Evolutionary conservation across 805 yeast species (phyloP).

Genomic region (Wickerhamiella sorbophila): DNA sequence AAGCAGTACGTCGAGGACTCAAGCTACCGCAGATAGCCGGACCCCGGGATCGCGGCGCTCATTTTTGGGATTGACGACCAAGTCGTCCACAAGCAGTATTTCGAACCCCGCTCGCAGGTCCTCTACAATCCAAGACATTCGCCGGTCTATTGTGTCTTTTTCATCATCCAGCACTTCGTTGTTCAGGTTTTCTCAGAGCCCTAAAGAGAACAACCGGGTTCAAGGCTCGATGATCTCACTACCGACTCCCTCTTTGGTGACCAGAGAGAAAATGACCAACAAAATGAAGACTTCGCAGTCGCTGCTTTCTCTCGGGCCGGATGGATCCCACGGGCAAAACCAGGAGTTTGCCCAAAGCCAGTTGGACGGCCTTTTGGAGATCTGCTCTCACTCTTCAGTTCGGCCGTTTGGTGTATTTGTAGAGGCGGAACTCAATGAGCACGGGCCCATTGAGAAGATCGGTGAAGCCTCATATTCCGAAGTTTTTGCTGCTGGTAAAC

Average conservation of each 20-base stretch:
- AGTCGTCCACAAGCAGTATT: background rate
- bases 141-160: background rate
- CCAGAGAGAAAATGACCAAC: conserved; percentile 40
- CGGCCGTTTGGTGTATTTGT: conserved; percentile 20
- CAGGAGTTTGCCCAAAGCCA: conserved; percentile 26
- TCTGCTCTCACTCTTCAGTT: conserved; percentile 26
- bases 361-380: conserved; percentile 24
- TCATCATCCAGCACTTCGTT: background rate
- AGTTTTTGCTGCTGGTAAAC: conserved; percentile 26
- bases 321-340: conserved; percentile 17
- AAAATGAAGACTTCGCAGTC: conserved; percentile 40
- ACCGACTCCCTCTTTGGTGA: conserved; percentile 43
- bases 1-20: background rate
- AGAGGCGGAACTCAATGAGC: conserved; percentile 19
- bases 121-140: background rate
- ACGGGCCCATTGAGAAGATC: conserved; percentile 26
- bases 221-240: conserved; percentile 31
- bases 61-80: conserved; percentile 1
- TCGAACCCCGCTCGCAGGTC: background rate
- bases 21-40: background rate
- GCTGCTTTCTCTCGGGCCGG: conserved; percentile 28
- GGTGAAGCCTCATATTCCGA: conserved; percentile 37
- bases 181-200: background rate
- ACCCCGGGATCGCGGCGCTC: background rate
- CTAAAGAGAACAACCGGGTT: background rate